phyloP scores from a whole-genome alignment of 2,329 filamentous ascomycete genomes.

The Malbranchea cinnamomea region DNA sequence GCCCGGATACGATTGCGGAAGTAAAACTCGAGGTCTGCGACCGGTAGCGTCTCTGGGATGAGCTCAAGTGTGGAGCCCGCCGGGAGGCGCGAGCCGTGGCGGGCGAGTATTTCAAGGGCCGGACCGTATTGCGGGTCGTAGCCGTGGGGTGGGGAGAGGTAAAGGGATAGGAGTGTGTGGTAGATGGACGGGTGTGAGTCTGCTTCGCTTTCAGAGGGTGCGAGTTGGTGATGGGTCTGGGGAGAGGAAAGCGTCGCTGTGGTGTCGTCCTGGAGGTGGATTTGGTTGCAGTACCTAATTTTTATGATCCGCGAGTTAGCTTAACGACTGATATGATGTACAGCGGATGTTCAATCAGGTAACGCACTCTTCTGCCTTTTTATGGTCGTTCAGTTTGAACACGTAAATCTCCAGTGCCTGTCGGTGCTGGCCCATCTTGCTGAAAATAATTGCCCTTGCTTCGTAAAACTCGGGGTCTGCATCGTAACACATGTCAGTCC shows the following conservation, averaged over 20 bases:
- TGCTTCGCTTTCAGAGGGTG: constrained; percentile 35
- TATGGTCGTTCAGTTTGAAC: constrained; percentile 76
- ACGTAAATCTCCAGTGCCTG: constrained; percentile 96
- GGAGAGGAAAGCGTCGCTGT: constrained; percentile 21
- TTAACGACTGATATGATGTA: constrained; percentile 10
- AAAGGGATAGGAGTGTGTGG: constrained; percentile 76
- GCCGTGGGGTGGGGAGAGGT: constrained; percentile 64
- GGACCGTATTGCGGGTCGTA: constrained; percentile 60
- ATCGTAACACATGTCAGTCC: constrained; percentile 1
- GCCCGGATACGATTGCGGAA: constrained; percentile 81
- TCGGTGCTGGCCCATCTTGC: constrained; percentile 89
- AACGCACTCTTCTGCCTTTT: constrained; percentile 75
- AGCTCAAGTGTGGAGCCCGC: constrained; percentile 73
- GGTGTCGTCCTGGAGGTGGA: constrained; percentile 52
- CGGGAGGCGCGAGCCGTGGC: constrained; percentile 81
- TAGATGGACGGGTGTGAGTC: constrained; percentile 59
- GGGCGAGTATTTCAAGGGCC: constrained; percentile 74
- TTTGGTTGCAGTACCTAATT: constrained; percentile 69
- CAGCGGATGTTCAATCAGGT: background rate
- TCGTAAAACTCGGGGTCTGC: constrained; percentile 76
- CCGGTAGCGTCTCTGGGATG: constrained; percentile 65
- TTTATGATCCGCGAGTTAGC: too few species aligned
- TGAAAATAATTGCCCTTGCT: constrained; percentile 74
- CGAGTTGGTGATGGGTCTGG: constrained; percentile 21
- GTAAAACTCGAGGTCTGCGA: constrained; percentile 71